Conservation (phyloP, 768 basidiomycete species). For the Termitomyces sp. region DNA sequence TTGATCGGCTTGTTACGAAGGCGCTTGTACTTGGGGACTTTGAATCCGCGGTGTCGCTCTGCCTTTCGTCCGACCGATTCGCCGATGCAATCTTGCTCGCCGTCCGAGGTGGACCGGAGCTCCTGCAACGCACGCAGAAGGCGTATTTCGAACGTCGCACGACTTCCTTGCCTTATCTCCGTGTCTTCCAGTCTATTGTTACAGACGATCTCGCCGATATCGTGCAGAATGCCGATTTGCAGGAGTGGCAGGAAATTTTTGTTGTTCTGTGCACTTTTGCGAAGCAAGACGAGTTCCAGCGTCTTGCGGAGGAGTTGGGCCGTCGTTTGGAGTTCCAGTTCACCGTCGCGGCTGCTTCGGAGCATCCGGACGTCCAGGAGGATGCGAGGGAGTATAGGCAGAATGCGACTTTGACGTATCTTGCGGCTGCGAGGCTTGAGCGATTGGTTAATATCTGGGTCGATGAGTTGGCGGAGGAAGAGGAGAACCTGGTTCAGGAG, state of each 20-base stretch:
- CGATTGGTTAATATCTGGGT: conserved; percentile 87
- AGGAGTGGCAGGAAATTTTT: conserved; percentile 96
- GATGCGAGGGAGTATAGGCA: conserved; percentile 57
- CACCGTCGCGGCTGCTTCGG: conserved; percentile 47
- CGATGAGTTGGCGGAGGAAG: conserved; percentile 87
- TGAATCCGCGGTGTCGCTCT: conserved; percentile 83
- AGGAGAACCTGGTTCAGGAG: conserved; percentile 41
- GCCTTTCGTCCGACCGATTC: conserved; percentile 81
- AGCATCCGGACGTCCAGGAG: conserved; percentile 32
- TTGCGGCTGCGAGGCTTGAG: conserved; percentile 87
- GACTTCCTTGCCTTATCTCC: conserved; percentile 74
- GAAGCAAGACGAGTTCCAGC: conserved; percentile 72
- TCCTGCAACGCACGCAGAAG: conserved; percentile 84
- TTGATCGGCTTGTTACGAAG: conserved; percentile 84
- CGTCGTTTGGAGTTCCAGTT: conserved; percentile 85
- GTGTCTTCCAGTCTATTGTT: conserved; percentile 92
- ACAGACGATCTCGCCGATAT: conserved; percentile 89
- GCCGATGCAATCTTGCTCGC: conserved; percentile 95
- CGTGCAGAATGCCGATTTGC: conserved; percentile 91
- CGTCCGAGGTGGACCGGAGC: conserved; percentile 82
- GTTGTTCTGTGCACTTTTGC: conserved; percentile 96
- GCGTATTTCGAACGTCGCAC: conserved; percentile 88
- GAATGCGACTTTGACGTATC: conserved; percentile 89
- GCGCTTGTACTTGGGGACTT: conserved; percentile 97
- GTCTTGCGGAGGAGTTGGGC: conserved; percentile 90